These are phyloP conservation scores for Zygoascus biomembranicola DNA, from an alignment of 805 yeast genomes.

Conservation along the genomic window DNA sequence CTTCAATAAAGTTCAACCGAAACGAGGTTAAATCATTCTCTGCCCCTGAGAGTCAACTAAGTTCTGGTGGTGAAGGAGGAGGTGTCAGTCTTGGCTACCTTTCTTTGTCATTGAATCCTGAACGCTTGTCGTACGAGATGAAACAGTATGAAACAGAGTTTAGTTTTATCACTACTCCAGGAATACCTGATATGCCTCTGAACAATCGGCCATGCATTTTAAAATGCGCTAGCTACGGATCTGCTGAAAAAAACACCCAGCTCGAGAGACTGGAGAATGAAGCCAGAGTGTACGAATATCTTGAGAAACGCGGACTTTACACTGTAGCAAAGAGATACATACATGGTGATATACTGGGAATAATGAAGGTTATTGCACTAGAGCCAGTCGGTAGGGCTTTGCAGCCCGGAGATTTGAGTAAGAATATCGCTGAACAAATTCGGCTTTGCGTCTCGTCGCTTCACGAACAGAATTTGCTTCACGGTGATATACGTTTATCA, in stretches of 20 bases:
- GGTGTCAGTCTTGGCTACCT: constrained; percentile 1
- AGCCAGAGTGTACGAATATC: constrained; percentile 20
- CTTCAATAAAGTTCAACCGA: neutral
- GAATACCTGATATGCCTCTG: neutral
- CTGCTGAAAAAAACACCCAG: neutral
- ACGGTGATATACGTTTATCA: constrained; percentile 12
- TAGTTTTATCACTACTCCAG: neutral
- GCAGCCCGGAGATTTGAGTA: constrained; percentile 7
- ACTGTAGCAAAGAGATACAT: constrained; percentile 14
- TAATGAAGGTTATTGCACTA: constrained; percentile 17
- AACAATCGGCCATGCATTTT: constrained; percentile 6
- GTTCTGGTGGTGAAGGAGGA: neutral
- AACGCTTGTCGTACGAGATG: neutral
- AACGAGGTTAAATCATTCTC: neutral
- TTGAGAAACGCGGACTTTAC: constrained; percentile 5
- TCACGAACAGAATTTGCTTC: constrained; percentile 16
- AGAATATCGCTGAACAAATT: constrained; percentile 9
- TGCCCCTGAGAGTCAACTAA: neutral
- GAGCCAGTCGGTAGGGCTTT: constrained; percentile 19
- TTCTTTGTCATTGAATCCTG: neutral
- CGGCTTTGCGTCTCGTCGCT: constrained; percentile 10
- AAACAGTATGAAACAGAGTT: neutral
- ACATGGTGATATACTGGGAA: constrained; percentile 16
- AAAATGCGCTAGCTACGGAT: constrained; percentile 9
- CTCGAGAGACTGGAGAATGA: constrained; percentile 9